A percentile compares a stretch with the other conserved stretches of the same genome.
Evolutionary conservation across 768 basidiomycete species (phyloP).

Genomic region (Leccinum fibrillosum): DNA sequence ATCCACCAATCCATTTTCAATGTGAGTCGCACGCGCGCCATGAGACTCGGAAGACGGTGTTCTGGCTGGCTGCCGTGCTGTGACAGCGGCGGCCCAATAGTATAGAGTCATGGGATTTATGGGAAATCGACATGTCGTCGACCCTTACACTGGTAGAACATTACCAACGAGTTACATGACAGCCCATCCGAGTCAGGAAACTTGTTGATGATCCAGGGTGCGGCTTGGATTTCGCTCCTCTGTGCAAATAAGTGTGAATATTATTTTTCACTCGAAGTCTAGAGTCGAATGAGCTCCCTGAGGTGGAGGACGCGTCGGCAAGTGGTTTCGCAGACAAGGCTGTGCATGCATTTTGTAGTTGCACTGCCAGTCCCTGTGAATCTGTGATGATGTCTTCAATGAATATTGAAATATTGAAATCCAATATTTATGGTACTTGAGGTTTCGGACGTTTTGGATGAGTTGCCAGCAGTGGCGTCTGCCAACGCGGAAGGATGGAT

Average conservation of each 20-base stretch:
- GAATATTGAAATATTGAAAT: too few species aligned
- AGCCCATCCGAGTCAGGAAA: background rate
- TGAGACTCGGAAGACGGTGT: background rate
- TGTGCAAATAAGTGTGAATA: background rate
- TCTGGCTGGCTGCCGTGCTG: too few species aligned
- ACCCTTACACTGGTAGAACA: background rate
- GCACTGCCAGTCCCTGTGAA: too few species aligned
- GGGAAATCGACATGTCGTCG: background rate
- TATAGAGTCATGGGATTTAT: background rate
- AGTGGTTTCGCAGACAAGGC: background rate
- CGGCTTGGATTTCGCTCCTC: background rate
- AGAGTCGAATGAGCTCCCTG: background rate
- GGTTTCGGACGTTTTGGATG: too few species aligned
- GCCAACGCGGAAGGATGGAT: too few species aligned
- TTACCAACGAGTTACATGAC: too few species aligned
- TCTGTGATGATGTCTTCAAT: too few species aligned
- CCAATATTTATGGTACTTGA: too few species aligned
- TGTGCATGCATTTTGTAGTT: background rate
- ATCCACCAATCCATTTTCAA: background rate
- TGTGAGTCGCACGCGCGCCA: background rate
- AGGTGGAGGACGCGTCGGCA: background rate
- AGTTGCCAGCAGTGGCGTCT: too few species aligned
- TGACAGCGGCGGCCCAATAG: background rate
- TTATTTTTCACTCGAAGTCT: background rate
- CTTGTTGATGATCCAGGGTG: background rate